Conservation (phyloP, 495 filamentous ascomycete species). For the Aspergillus bridgeri region DNA sequence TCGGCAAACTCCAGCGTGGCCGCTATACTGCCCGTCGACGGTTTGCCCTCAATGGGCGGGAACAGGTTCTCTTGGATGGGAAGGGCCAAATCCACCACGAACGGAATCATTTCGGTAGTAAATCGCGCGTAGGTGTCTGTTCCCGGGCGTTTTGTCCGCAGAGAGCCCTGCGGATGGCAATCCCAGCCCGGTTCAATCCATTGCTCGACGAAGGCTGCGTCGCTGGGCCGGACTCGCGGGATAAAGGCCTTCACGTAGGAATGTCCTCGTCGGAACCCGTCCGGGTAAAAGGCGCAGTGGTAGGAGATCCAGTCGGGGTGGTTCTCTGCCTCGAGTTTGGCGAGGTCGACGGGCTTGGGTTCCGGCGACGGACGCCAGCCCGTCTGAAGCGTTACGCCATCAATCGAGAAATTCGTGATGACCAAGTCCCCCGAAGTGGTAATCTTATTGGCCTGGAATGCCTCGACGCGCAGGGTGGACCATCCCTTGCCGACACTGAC, state of each 20-base stretch:
- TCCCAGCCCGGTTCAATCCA: constrained; percentile 4
- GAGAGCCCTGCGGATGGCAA: neutral
- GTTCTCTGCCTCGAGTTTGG: neutral
- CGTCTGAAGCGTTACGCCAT: neutral
- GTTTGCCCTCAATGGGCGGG: neutral
- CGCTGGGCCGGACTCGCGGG: neutral
- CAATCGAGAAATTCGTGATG: no score
- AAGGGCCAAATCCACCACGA: neutral
- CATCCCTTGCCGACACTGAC: neutral
- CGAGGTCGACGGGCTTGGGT: neutral
- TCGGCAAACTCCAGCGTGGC: neutral
- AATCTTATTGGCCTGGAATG: no score
- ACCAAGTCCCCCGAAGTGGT: no score
- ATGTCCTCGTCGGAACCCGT: neutral
- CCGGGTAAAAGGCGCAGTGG: neutral
- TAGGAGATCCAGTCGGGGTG: neutral
- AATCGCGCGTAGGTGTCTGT: neutral
- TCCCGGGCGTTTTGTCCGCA: neutral
- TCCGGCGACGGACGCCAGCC: neutral
- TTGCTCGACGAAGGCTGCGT: neutral
- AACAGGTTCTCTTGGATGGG: neutral
- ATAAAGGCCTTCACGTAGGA: neutral
- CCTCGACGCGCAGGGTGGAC: neutral
- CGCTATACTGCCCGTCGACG: neutral
- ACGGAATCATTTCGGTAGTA: neutral